These are phyloP conservation scores for Phytophthora pseudosyringae DNA, from an alignment of 352 stramenopile species.

Conservation along the genomic window DNA sequence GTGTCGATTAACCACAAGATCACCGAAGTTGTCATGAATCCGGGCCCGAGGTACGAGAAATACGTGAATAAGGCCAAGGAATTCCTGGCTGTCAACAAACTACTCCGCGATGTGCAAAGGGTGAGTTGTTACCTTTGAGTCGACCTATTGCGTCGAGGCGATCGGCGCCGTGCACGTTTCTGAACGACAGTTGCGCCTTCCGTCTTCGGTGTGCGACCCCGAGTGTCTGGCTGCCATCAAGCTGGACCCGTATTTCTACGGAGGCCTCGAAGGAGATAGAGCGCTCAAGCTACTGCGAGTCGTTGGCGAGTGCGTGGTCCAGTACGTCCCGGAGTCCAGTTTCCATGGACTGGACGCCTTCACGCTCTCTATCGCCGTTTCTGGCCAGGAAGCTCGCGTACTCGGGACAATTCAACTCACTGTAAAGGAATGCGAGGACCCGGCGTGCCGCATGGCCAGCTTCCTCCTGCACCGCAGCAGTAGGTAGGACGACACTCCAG, in stretches of 20 bases:
- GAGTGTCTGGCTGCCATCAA: slow-evolving; percentile 49
- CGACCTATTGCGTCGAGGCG: slow-evolving; percentile 4
- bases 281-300: slow-evolving; percentile 55
- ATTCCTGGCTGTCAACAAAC: slow-evolving; percentile 53
- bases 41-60: slow-evolving; percentile 38
- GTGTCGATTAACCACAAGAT: slow-evolving; percentile 53
- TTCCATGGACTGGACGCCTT: slow-evolving; percentile 64
- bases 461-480: slow-evolving; percentile 35
- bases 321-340: slow-evolving; percentile 59
- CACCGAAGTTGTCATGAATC: slow-evolving; percentile 36
- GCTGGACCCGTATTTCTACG: slow-evolving; percentile 69
- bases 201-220: slow-evolving; percentile 52
- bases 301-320: slow-evolving; percentile 48
- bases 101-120: slow-evolving; percentile 34
- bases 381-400: slow-evolving; percentile 47
- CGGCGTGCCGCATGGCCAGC: slow-evolving; percentile 40
- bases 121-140: slow-evolving; percentile 19
- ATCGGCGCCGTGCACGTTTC: slow-evolving; percentile 58
- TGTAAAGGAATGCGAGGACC: slow-evolving; percentile 63
- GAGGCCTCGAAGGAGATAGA: slow-evolving; percentile 51
- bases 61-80: slow-evolving; percentile 34
- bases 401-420: slow-evolving; percentile 62
- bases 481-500: not conserved
- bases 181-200: slow-evolving; percentile 58
- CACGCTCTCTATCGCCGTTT: slow-evolving; percentile 63